Conservation (phyloP, 1,284 basidiomycete genomes). For the Irpex sp. region DNA sequence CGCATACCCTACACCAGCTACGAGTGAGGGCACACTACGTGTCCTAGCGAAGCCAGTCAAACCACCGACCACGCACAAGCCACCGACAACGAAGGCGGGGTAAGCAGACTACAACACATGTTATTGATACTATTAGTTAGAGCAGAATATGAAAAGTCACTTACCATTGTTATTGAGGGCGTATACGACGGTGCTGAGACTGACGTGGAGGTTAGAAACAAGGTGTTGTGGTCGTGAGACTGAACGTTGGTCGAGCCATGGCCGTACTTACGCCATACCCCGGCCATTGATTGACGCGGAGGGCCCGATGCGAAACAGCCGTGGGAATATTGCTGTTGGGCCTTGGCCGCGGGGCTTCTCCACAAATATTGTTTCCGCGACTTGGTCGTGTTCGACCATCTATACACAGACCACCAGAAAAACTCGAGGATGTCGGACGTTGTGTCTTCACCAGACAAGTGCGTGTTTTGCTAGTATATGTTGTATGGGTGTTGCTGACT, state of each 20-base stretch:
- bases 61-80: constrained; percentile 73
- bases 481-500: background rate
- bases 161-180: background rate
- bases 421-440: background rate
- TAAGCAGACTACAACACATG: constrained; percentile 58
- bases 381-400: background rate
- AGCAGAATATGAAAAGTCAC: too few species aligned
- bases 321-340: background rate
- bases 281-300: background rate
- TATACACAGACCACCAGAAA: background rate
- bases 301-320: background rate
- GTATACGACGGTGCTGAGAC: background rate
- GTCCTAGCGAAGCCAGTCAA: constrained; percentile 64
- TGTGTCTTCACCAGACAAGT: background rate
- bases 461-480: background rate
- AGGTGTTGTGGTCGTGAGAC: background rate
- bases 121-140: too few species aligned
- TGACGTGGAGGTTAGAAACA: constrained; percentile 11
- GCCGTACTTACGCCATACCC: background rate
- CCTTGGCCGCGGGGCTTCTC: background rate
- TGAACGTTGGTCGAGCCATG: background rate
- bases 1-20: constrained; percentile 70
- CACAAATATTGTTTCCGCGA: background rate
- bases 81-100: constrained; percentile 76
- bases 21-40: constrained; percentile 72